Conservation (phyloP, 306 rosid genomes). For the Benincasa hispida region DNA sequence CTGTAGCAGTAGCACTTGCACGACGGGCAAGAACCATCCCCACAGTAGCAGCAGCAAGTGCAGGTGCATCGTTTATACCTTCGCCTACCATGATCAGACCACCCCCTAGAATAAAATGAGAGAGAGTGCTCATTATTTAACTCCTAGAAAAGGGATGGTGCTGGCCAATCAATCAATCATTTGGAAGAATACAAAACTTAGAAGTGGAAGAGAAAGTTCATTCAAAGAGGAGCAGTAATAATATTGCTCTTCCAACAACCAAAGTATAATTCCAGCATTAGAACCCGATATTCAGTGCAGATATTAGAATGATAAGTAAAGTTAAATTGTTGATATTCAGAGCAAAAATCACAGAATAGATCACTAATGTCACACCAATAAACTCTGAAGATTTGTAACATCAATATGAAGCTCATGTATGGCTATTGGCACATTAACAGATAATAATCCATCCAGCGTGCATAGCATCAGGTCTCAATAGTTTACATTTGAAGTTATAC, state of each 20-base stretch:
- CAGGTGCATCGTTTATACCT: conserved; percentile 97
- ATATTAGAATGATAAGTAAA: background rate
- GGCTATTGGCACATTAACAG: background rate
- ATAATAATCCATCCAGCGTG: background rate
- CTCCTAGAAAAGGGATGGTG: background rate
- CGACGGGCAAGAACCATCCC: conserved; percentile 96
- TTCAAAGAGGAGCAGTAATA: background rate
- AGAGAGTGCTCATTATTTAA: background rate
- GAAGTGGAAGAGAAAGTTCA: background rate
- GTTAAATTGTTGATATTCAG: background rate
- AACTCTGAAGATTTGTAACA: background rate
- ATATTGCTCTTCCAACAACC: background rate
- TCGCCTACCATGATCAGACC: conserved; percentile 98
- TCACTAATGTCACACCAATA: background rate
- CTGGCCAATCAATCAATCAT: background rate
- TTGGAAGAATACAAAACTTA: background rate
- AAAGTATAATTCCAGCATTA: background rate
- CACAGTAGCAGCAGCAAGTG: conserved; percentile 94
- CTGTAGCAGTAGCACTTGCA: conserved; percentile 94
- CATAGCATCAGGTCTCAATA: background rate
- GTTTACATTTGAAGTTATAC: background rate
- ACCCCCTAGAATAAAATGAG: conserved; percentile 42
- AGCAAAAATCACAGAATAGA: background rate
- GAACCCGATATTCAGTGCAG: background rate
- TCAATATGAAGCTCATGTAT: background rate